Evolutionary conservation across 805 yeast genomes (phyloP), one percentile per base, ranked within the genome.

Genomic region (Metschnikowia anglica): DNA sequence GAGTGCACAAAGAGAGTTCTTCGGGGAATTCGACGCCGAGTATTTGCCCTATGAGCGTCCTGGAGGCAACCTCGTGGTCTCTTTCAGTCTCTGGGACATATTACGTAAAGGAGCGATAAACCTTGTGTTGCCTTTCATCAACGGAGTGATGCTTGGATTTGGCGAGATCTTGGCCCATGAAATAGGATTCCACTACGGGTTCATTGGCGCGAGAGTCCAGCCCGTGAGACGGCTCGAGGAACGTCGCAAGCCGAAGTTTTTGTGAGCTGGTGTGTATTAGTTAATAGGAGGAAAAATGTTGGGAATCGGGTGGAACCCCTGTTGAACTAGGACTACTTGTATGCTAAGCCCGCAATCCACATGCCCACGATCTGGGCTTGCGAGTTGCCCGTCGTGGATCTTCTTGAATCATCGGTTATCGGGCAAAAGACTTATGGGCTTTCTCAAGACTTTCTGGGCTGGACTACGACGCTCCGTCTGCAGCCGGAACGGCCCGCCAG

Each of bases 121-220:
- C 54, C 65, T 91, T 52, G 59, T 89, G 1, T 66, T 91, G 34
- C 98, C 98, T 2, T 89, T 91, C 56, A 72, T 91, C 53, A 91
- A 91, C 56, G 98, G 98, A 7, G 70, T 91, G 65, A 90, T 90
- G 96, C 75, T 91, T 38, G 98, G 98, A 0, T 88, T 91, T 61
- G 98, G 98, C 2, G 98, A 91, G 68, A 81, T 91, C 16, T 69
- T 88, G 45, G 98, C 98, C 7, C 97, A 90, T 60, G 97, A 91
- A 57, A 66, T 91, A 30, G 95, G 96, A 5, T 86, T 87, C 69
- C 73, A 74, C 36, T 83, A 79, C 65, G 81, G 87, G 34, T 85
- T 93, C 86, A 58, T 72, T 17, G 88, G 85, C 5, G 89, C 89
- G 11, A 75, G 73, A 56, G 88, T 80, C 39, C 61, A 64, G 38